Percentiles rank a stretch among this genome's conserved stretches.
These are phyloP conservation scores for Umbelopsis sp. DNA, from an alignment of 192 early-diverging fungal genomes.

Conservation along the genomic window DNA sequence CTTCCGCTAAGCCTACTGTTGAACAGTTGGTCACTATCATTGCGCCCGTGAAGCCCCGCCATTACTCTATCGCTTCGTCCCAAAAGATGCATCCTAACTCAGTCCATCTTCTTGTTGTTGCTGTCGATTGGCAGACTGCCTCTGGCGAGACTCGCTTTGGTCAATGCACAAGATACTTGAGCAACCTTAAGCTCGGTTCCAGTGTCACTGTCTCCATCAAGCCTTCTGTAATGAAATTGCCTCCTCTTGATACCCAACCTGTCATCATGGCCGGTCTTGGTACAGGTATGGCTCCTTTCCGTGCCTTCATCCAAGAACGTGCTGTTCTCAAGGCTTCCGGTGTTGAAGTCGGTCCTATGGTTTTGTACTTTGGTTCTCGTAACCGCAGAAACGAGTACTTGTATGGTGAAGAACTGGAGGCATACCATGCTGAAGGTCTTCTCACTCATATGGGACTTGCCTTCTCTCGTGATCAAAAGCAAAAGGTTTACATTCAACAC, in stretches of 20 bases:
- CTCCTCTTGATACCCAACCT: constrained; percentile 76
- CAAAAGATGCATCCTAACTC: constrained; percentile 83
- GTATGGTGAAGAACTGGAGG: constrained; percentile 97
- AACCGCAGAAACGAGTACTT: constrained; percentile 92
- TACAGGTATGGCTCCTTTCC: constrained; percentile 98
- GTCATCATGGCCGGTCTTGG: constrained; percentile 97
- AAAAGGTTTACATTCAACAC: constrained; percentile 97
- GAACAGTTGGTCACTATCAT: constrained; percentile 74
- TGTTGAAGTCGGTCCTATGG: constrained; percentile 88
- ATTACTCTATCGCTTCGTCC: constrained; percentile 97
- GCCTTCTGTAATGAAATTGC: constrained; percentile 96
- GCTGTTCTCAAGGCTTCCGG: constrained; percentile 77
- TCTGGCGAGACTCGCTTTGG: constrained; percentile 73
- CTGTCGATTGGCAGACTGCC: constrained; percentile 84
- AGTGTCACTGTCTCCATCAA: constrained; percentile 87
- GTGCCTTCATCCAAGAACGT: constrained; percentile 96
- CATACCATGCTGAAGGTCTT: constrained; percentile 87
- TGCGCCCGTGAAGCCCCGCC: constrained; percentile 91
- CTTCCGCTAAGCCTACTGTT: constrained; percentile 75
- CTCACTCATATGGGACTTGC: constrained; percentile 89
- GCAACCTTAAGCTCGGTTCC: constrained; percentile 66
- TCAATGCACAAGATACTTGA: constrained; percentile 91
- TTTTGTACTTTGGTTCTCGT: constrained; percentile 95
- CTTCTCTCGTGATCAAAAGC: constrained; percentile 92
- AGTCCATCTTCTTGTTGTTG: constrained; percentile 91